A percentile compares a stretch with the other conserved stretches of the same genome.
Conservation (phyloP, 75 land plant genomes). For the Selaginella moellendorffii region DNA sequence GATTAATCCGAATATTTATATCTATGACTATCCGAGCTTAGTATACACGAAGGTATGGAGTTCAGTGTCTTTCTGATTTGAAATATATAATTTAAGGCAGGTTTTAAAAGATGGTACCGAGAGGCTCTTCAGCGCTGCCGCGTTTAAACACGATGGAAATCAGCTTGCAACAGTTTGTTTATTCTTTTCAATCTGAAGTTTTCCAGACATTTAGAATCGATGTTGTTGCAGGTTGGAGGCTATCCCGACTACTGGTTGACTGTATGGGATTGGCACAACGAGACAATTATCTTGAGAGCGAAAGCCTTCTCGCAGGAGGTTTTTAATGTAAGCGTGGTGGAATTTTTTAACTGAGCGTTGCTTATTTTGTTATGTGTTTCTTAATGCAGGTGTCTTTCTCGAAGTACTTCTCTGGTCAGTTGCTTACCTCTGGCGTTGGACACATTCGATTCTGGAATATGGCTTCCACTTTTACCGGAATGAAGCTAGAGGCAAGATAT, state of each 20-base stretch:
- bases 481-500: conserved; percentile 30
- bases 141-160: conserved; percentile 21
- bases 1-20: conserved; percentile 19
- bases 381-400: conserved; percentile 24
- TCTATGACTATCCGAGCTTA: conserved; percentile 21
- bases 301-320: conserved; percentile 37
- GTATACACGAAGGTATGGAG: background rate
- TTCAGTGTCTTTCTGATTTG: background rate
- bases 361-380: background rate
- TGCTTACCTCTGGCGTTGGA: conserved; percentile 30
- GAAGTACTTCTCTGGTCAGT: conserved; percentile 22
- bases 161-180: conserved; percentile 29
- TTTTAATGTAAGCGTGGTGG: conserved; percentile 17
- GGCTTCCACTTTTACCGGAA: conserved; percentile 34
- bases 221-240: conserved; percentile 22
- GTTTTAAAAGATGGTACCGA: conserved; percentile 25
- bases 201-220: background rate
- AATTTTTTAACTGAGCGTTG: background rate
- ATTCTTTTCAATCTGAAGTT: background rate
- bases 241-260: conserved; percentile 32
- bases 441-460: conserved; percentile 39
- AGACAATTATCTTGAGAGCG: conserved; percentile 20
- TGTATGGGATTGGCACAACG: conserved; percentile 31
- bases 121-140: conserved; percentile 22
- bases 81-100: conserved; percentile 12